Evolutionary conservation across 495 filamentous ascomycete species (phyloP).

Genomic region (Podospora tetraspora): DNA sequence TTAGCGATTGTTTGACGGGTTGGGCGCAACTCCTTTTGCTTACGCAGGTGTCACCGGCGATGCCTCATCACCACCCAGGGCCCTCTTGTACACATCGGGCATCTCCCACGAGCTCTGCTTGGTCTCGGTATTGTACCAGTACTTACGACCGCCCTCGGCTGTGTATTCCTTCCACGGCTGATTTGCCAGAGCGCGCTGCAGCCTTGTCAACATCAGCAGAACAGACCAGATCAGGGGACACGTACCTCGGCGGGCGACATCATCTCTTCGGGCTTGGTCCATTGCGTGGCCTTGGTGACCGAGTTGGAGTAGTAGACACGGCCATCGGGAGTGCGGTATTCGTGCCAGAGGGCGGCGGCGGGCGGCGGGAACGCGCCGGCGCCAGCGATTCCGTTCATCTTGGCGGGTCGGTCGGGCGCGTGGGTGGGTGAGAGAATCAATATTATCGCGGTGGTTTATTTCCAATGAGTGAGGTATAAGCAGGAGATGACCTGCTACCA

Average conservation of each 20-base stretch:
- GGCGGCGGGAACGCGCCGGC: slow-evolving; percentile 45
- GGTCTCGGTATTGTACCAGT: slow-evolving; percentile 89
- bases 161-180: slow-evolving; percentile 94
- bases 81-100: slow-evolving; percentile 77
- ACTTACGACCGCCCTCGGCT: slow-evolving; percentile 77
- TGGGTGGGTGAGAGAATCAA: neutral
- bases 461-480: neutral
- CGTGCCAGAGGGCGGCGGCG: slow-evolving; percentile 61
- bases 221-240: neutral
- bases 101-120: slow-evolving; percentile 95
- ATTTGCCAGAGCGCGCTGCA: slow-evolving; percentile 69
- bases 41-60: slow-evolving; percentile 57
- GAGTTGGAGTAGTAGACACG: slow-evolving; percentile 91
- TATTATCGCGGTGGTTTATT: neutral
- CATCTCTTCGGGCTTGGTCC: slow-evolving; percentile 85
- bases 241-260: slow-evolving; percentile 83
- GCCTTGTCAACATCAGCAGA: neutral
- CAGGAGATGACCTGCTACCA: neutral
- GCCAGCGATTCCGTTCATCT: slow-evolving; percentile 60
- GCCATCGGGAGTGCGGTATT: slow-evolving; percentile 77
- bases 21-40: slow-evolving; percentile 28
- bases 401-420: neutral
- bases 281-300: slow-evolving; percentile 82
- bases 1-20: slow-evolving; percentile 4
- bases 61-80: slow-evolving; percentile 45